Percentiles rank a stretch among this genome's conserved stretches.
phyloP scores from a whole-genome alignment of 257 asterid species.

The Solanum corneliomulleri region DNA sequence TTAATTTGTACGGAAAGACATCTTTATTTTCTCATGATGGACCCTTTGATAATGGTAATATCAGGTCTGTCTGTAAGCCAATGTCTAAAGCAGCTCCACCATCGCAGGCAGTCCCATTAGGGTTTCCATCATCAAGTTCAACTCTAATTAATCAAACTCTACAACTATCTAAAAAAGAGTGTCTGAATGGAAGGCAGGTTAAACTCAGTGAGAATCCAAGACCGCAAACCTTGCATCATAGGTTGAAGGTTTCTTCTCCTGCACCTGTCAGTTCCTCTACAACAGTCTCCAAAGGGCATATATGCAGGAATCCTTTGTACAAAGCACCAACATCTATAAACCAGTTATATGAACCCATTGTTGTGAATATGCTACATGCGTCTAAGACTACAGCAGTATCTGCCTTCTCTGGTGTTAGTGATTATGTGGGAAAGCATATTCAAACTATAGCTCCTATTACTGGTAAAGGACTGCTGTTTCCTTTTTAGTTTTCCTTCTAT shows the following conservation, averaged over 20 bases:
- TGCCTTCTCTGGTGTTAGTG: constrained; percentile 9
- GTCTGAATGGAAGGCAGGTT: neutral
- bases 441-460: constrained; percentile 10
- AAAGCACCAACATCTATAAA: constrained; percentile 3
- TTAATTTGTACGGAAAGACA: constrained; percentile 15
- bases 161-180: constrained; percentile 1
- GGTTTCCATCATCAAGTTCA: constrained; percentile 16
- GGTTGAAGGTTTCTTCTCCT: constrained; percentile 10
- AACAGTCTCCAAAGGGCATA: constrained; percentile 10
- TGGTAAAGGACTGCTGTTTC: constrained; percentile 19
- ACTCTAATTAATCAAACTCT: constrained; percentile 11
- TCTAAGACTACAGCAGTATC: constrained; percentile 14
- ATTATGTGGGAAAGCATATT: constrained; percentile 9
- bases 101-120: neutral
- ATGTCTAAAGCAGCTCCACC: constrained; percentile 4
- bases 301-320: constrained; percentile 5
- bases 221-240: constrained; percentile 10
- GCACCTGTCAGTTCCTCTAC: constrained; percentile 10
- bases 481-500: neutral
- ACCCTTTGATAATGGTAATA: constrained; percentile 2
- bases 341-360: constrained; percentile 1
- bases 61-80: constrained; percentile 10
- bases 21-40: constrained; percentile 12
- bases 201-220: constrained; percentile 18
- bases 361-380: neutral